Conservation (phyloP, 139 green algal genomes). For the Chlamydomonas sp. region DNA sequence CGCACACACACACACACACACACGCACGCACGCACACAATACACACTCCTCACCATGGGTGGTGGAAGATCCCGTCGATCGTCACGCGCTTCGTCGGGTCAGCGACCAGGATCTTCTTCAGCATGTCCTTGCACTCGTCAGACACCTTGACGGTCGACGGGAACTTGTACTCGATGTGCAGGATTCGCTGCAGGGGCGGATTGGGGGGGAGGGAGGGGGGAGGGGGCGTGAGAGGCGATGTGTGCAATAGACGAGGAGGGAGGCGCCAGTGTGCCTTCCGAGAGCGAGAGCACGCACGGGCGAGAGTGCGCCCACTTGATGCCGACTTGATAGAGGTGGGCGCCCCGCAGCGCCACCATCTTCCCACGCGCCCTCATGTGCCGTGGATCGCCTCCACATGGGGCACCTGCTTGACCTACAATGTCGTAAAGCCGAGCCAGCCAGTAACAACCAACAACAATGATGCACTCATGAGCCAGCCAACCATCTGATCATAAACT, state of each 20-base stretch:
- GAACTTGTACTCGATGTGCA: slow-evolving; percentile 71
- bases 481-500: slow-evolving; percentile 67
- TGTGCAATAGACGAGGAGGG: no score
- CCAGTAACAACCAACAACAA: neutral
- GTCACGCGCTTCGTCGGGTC: slow-evolving; percentile 77
- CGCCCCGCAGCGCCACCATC: no score
- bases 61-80: slow-evolving; percentile 49
- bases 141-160: slow-evolving; percentile 52
- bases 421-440: neutral
- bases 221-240: no score
- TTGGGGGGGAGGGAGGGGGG: neutral
- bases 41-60: slow-evolving; percentile 25
- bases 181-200: slow-evolving; percentile 56
- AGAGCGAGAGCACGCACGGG: no score
- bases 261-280: no score
- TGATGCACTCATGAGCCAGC: neutral
- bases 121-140: slow-evolving; percentile 62
- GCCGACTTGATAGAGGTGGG: no score
- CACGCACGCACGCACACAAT: no score
- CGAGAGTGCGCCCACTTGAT: no score
- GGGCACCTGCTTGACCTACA: no score
- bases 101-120: slow-evolving; percentile 55
- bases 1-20: no score
- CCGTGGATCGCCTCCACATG: no score
- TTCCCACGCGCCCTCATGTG: no score